Evolutionary conservation across 2,329 filamentous ascomycete species (phyloP).

Genomic region (Aspergillus sp.): DNA sequence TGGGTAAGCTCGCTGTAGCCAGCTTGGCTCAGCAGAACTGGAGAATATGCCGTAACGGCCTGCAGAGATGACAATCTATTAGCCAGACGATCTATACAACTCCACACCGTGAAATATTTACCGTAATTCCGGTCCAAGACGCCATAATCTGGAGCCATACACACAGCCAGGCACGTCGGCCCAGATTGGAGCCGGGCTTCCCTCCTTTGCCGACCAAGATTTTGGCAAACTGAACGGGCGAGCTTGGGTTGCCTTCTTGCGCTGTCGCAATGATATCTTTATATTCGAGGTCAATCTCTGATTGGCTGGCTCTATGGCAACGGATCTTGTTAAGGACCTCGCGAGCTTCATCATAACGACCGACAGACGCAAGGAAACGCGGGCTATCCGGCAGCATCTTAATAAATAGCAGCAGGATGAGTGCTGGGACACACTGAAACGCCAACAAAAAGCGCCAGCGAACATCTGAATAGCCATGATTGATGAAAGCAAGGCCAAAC

Average conservation of each 20-base stretch:
- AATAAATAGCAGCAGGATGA: slow-evolving; percentile 24
- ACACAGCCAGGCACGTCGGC: slow-evolving; percentile 43
- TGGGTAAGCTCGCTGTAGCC: slow-evolving; percentile 37
- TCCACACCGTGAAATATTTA: slow-evolving; percentile 4
- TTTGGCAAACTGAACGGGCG: slow-evolving; percentile 38
- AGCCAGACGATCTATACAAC: too few species aligned
- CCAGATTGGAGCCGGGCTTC: slow-evolving; percentile 30
- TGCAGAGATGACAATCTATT: slow-evolving; percentile 1
- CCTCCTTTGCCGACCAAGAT: slow-evolving; percentile 35
- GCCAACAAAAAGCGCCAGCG: slow-evolving; percentile 34
- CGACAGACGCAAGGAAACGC: slow-evolving; percentile 30
- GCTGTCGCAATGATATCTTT: slow-evolving; percentile 35
- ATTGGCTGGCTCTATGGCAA: slow-evolving; percentile 12
- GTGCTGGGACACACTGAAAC: slow-evolving; percentile 32
- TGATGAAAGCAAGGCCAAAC: slow-evolving; percentile 34
- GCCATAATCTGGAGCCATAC: slow-evolving; percentile 47
- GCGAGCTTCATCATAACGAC: slow-evolving; percentile 48
- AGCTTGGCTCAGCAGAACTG: slow-evolving; percentile 26
- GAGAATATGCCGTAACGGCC: slow-evolving; percentile 37
- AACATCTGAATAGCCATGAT: slow-evolving; percentile 32
- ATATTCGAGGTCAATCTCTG: slow-evolving; percentile 32
- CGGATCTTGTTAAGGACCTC: slow-evolving; percentile 30
- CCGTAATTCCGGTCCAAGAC: slow-evolving; percentile 45
- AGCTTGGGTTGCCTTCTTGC: slow-evolving; percentile 29
- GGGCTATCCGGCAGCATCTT: slow-evolving; percentile 34